These are phyloP conservation scores for Aspergillus bombycis DNA, from an alignment of 2,329 filamentous ascomycete species.

Conservation along the genomic window DNA sequence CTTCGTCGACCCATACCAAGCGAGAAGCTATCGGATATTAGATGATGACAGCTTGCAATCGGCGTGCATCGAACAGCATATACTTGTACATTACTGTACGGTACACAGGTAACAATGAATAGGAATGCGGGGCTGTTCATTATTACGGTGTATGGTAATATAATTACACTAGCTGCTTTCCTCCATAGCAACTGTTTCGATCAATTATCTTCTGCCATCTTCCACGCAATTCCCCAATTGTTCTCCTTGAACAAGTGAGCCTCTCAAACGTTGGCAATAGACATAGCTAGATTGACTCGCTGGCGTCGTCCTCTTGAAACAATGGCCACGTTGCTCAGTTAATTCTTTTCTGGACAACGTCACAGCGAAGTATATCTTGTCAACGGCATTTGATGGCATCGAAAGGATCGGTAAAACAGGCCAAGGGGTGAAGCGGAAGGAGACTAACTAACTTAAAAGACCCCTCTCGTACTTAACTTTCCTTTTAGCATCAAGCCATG, in stretches of 20 bases:
- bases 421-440: neutral
- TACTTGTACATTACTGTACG: neutral
- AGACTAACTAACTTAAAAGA: neutral
- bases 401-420: neutral
- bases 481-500: neutral
- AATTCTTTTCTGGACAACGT: neutral
- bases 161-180: neutral
- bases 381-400: neutral
- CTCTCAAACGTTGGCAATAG: neutral
- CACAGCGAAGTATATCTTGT: neutral
- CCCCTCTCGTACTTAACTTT: neutral
- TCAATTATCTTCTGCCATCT: conserved; percentile 2
- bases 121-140: neutral
- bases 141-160: neutral
- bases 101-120: neutral
- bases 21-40: neutral
- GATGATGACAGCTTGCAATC: neutral
- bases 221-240: neutral
- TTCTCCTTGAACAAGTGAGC: neutral
- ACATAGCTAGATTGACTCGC: neutral
- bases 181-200: neutral
- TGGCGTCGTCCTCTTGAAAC: neutral
- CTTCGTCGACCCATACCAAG: neutral
- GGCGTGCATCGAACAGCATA: neutral
- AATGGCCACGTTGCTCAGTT: neutral